Conservation (phyloP, 1,139 yeast genomes). For the Suhomyces yuchorum region DNA sequence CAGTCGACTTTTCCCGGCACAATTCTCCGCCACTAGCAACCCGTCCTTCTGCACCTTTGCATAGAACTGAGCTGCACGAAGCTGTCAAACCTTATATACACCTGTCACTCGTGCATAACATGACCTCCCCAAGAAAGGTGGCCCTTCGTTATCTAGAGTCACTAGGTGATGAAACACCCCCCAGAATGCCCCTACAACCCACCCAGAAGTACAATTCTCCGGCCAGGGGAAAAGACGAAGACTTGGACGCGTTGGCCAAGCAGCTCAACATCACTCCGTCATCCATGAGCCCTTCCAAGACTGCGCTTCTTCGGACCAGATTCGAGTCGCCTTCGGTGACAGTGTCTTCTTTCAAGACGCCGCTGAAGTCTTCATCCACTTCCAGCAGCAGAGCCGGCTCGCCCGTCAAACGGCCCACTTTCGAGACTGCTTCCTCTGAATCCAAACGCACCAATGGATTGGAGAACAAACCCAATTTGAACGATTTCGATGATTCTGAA, state of each 20-base stretch:
- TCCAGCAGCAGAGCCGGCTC: conserved; percentile 26
- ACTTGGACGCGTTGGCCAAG: conserved; percentile 44
- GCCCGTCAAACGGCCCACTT: conserved; percentile 21
- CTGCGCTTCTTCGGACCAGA: conserved; percentile 34
- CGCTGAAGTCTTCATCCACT: conserved; percentile 26
- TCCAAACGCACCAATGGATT: conserved; percentile 1
- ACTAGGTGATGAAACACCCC: conserved; percentile 27
- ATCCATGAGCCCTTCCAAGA: conserved; percentile 29
- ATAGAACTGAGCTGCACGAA: not conserved
- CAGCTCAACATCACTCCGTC: conserved; percentile 36
- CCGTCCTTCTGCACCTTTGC: no score
- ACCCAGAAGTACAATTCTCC: conserved; percentile 18
- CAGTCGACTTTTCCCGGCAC: not conserved
- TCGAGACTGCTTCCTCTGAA: conserved; percentile 15
- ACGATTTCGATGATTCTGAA: conserved; percentile 16
- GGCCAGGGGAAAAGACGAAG: conserved; percentile 27
- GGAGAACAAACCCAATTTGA: conserved; percentile 14
- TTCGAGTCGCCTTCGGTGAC: conserved; percentile 51
- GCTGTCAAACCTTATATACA: conserved; percentile 1
- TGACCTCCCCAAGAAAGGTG: conserved; percentile 29
- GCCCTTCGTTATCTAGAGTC: conserved; percentile 40
- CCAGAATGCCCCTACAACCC: conserved; percentile 36
- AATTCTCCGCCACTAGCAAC: not conserved
- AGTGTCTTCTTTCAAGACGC: conserved; percentile 44
- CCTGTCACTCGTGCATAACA: conserved; percentile 3